Evolutionary conservation across 257 asterid genomes (phyloP).

Genomic region (Cinchona pubescens): DNA sequence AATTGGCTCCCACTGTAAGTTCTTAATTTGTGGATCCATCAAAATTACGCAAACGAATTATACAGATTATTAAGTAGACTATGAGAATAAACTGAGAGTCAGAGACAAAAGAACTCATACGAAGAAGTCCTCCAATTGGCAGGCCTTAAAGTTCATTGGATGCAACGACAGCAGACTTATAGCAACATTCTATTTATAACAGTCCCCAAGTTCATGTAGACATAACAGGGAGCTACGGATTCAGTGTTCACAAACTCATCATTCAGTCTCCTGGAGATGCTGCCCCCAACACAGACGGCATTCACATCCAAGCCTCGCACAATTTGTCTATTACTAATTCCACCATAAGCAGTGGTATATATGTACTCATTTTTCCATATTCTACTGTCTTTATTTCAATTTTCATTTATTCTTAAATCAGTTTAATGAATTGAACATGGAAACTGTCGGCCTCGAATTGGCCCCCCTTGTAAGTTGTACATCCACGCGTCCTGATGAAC

Average conservation of each 20-base stretch:
- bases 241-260: constrained; percentile 36
- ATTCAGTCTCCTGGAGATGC: constrained; percentile 58
- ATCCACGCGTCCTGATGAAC: too few species aligned
- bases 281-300: constrained; percentile 81
- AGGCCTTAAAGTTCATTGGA: constrained; percentile 55
- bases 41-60: background rate
- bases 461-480: too few species aligned
- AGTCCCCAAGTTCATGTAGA: constrained; percentile 68
- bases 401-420: too few species aligned
- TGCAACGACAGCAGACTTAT: constrained; percentile 52
- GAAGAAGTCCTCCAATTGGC: constrained; percentile 1
- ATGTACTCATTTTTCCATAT: background rate
- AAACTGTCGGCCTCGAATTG: too few species aligned
- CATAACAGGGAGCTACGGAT: constrained; percentile 32
- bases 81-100: too few species aligned
- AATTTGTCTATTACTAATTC: constrained; percentile 43
- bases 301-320: constrained; percentile 61
- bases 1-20: constrained; percentile 85
- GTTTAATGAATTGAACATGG: too few species aligned
- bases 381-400: too few species aligned
- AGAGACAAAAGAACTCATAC: background rate
- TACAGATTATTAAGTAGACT: background rate
- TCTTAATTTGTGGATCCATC: background rate
- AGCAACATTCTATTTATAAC: constrained; percentile 39
- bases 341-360: constrained; percentile 43